phyloP scores from a whole-genome alignment of 208 protist genomes.

The Crithidia bombi region DNA sequence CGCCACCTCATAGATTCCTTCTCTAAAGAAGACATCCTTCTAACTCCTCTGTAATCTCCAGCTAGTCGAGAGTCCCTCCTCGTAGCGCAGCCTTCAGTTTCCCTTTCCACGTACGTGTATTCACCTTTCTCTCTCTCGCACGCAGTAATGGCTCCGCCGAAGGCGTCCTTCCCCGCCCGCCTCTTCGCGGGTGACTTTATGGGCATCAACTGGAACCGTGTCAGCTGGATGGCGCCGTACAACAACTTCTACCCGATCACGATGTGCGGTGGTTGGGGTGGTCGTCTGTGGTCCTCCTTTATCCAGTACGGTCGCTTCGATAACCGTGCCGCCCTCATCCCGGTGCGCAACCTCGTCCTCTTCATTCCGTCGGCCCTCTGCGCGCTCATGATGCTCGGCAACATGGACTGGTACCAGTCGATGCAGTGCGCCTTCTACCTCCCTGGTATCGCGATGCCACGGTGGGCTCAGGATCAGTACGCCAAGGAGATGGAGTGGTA shows the following conservation, averaged over 20 bases:
- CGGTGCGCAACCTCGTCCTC: constrained; percentile 69
- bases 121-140: constrained; percentile 1
- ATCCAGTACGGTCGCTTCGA: constrained; percentile 88
- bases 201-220: constrained; percentile 87
- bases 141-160: constrained; percentile 75
- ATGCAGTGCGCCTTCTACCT: constrained; percentile 62
- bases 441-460: constrained; percentile 52
- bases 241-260: constrained; percentile 92
- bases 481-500: constrained; percentile 74
- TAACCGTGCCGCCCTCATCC: constrained; percentile 68
- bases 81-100: background rate
- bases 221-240: constrained; percentile 90
- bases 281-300: constrained; percentile 86
- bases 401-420: constrained; percentile 87
- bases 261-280: constrained; percentile 80
- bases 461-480: constrained; percentile 73
- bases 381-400: constrained; percentile 77
- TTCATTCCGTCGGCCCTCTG: constrained; percentile 57
- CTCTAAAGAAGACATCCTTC: constrained; percentile 1
- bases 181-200: constrained; percentile 86
- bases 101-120: background rate
- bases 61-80: background rate
- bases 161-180: constrained; percentile 74
- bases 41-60: constrained; percentile 2
- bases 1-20: no score